These are phyloP conservation scores for Prunus dulcis DNA, from an alignment of 306 rosid genomes.

Conservation along the genomic window DNA sequence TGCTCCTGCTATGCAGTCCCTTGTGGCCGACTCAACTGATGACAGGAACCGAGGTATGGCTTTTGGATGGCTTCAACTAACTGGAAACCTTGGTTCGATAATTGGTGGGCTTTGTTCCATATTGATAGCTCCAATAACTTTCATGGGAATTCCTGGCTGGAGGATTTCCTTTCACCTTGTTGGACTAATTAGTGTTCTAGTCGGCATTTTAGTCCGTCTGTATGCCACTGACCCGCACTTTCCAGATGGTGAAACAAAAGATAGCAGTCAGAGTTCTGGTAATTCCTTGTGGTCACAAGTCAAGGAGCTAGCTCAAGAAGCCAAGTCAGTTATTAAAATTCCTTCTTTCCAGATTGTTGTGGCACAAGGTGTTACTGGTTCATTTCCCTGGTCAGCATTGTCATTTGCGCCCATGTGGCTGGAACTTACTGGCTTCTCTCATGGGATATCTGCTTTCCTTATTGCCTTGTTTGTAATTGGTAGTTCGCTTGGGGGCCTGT, in stretches of 20 bases:
- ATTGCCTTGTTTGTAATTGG: slow-evolving; percentile 69
- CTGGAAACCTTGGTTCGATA: slow-evolving; percentile 78
- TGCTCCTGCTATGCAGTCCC: slow-evolving; percentile 90
- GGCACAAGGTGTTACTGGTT: slow-evolving; percentile 91
- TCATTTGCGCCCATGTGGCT: slow-evolving; percentile 95
- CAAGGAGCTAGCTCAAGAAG: slow-evolving; percentile 59
- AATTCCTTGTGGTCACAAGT: slow-evolving; percentile 60
- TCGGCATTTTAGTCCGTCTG: slow-evolving; percentile 59
- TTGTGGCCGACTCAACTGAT: slow-evolving; percentile 88
- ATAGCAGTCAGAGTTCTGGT: slow-evolving; percentile 23
- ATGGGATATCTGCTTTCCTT: slow-evolving; percentile 70
- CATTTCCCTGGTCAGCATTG: slow-evolving; percentile 92
- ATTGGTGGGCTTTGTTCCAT: slow-evolving; percentile 79
- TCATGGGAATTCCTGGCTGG: slow-evolving; percentile 94
- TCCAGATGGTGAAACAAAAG: slow-evolving; percentile 28
- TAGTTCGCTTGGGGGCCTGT: slow-evolving; percentile 74
- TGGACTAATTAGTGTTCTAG: slow-evolving; percentile 70
- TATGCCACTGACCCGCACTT: slow-evolving; percentile 84
- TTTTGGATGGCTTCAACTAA: slow-evolving; percentile 93
- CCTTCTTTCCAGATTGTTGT: slow-evolving; percentile 86
- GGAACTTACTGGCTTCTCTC: slow-evolving; percentile 90
- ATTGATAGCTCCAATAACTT: slow-evolving; percentile 66
- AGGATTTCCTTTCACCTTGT: slow-evolving; percentile 84
- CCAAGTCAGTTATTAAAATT: slow-evolving; percentile 65
- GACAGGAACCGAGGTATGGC: slow-evolving; percentile 83